Evolutionary conservation across 768 basidiomycete genomes (phyloP).

Genomic region (Lenzites betulinus): DNA sequence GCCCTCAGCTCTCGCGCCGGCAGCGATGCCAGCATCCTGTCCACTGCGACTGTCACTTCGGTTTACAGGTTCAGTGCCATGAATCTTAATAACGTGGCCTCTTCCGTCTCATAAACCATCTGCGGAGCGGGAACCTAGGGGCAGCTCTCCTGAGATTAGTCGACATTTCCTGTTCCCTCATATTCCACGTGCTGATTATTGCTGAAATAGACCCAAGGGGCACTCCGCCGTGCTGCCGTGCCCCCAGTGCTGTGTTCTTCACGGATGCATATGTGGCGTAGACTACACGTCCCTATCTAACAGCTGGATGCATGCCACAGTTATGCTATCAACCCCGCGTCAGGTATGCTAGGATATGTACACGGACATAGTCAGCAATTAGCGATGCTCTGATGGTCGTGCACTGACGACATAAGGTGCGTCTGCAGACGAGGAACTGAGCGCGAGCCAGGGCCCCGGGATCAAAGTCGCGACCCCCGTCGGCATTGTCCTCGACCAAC

Average conservation of each 20-base stretch:
- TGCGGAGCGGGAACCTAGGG: conserved; percentile 58
- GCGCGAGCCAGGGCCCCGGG: conserved; percentile 47
- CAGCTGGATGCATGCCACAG: conserved; percentile 10
- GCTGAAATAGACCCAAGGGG: conserved; percentile 7
- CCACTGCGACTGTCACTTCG: conserved; percentile 17
- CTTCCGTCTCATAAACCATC: conserved; percentile 44
- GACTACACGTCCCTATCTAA: not conserved
- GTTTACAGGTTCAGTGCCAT: conserved; percentile 33
- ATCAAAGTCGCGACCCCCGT: conserved; percentile 45
- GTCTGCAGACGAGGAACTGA: conserved; percentile 27
- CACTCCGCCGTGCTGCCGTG: conserved; percentile 16
- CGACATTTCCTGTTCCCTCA: no score
- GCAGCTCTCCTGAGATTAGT: conserved; percentile 37
- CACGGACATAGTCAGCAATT: conserved; percentile 48
- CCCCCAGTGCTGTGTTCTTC: conserved; percentile 34
- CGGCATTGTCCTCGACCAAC: conserved; percentile 43
- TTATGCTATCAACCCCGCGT: conserved; percentile 73
- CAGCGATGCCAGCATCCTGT: conserved; percentile 38
- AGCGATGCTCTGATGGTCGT: conserved; percentile 10
- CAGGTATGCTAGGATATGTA: conserved; percentile 80
- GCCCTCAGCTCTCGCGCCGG: conserved; percentile 47
- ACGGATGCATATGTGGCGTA: conserved; percentile 29
- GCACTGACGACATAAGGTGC: conserved; percentile 33
- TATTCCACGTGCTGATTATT: not conserved
- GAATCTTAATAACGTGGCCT: conserved; percentile 17